A percentile compares a stretch with the other conserved stretches of the same genome.
Conservation (phyloP, 768 basidiomycete genomes). For the Russula foetens region DNA sequence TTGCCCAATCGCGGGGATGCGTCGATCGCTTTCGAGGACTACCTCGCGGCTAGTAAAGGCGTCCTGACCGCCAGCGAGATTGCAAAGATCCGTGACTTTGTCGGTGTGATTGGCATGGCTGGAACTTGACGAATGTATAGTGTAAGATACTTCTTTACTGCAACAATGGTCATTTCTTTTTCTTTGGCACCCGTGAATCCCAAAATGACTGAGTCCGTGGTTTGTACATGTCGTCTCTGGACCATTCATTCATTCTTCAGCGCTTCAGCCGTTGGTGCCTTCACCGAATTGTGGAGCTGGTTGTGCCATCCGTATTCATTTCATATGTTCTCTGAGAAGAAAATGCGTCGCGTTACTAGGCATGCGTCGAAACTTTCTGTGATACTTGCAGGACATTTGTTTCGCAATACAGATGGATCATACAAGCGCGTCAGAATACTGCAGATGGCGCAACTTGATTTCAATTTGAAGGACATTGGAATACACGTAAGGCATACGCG, state of each 20-base stretch:
- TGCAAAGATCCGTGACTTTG: conserved; percentile 83
- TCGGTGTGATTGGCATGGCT: conserved; percentile 85
- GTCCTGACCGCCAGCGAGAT: conserved; percentile 78
- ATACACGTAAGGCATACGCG: neutral
- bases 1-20: conserved; percentile 59
- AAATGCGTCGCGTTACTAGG: no score
- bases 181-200: neutral
- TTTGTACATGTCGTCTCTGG: no score
- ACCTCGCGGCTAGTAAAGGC: conserved; percentile 74
- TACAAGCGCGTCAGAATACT: neutral
- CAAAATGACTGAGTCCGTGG: neutral
- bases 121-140: conserved; percentile 41
- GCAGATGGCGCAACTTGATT: neutral
- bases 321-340: no score
- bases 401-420: no score
- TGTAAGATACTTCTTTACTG: neutral
- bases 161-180: neutral
- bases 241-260: no score
- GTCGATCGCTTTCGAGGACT: conserved; percentile 74
- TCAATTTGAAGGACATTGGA: neutral
- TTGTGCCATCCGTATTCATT: no score
- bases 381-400: no score
- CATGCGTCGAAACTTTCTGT: no score
- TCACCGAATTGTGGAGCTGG: no score
- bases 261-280: no score